A percentile compares a stretch with the other conserved stretches of the same genome.
phyloP scores from a whole-genome alignment of 2,329 filamentous ascomycete genomes.

The Annulohypoxylon truncatum region DNA sequence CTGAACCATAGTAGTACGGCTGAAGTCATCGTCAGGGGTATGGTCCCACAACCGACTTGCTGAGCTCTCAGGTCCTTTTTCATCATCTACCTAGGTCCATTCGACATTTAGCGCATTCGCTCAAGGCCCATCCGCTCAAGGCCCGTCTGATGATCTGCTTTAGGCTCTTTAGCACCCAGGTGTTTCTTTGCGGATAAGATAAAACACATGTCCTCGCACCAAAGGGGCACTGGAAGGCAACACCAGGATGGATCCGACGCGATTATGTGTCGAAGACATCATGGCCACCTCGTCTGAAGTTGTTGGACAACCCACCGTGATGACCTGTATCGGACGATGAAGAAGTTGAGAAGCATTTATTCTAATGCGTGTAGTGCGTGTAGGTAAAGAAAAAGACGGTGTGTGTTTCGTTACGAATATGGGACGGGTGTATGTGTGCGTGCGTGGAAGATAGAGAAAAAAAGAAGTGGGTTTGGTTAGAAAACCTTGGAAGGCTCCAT shows the following conservation, averaged over 20 bases:
- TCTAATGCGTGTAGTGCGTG: neutral
- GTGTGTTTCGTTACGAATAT: neutral
- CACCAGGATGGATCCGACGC: constrained; percentile 2
- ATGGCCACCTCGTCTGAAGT: neutral
- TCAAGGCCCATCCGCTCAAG: constrained; percentile 24
- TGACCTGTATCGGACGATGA: neutral
- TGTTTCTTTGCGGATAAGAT: constrained; percentile 11
- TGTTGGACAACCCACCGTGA: neutral
- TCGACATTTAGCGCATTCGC: constrained; percentile 25
- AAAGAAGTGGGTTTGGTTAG: neutral
- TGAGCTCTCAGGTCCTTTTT: constrained; percentile 22
- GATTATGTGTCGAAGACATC: neutral
- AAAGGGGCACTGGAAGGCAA: constrained; percentile 5
- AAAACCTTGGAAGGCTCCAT: neutral
- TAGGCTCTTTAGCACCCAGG: neutral
- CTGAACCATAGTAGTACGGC: constrained; percentile 10
- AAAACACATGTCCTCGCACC: constrained; percentile 15
- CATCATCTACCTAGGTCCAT: constrained; percentile 22
- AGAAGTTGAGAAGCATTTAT: neutral
- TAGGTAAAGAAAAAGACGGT: constrained; percentile 17
- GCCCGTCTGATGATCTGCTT: constrained; percentile 18
- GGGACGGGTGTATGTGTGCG: neutral
- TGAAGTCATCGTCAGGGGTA: constrained; percentile 34
- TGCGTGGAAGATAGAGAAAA: neutral
- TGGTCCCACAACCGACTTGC: constrained; percentile 28